These are phyloP conservation scores for Stylosanthes scabra DNA, from an alignment of 331 rosid species.

Conservation along the genomic window DNA sequence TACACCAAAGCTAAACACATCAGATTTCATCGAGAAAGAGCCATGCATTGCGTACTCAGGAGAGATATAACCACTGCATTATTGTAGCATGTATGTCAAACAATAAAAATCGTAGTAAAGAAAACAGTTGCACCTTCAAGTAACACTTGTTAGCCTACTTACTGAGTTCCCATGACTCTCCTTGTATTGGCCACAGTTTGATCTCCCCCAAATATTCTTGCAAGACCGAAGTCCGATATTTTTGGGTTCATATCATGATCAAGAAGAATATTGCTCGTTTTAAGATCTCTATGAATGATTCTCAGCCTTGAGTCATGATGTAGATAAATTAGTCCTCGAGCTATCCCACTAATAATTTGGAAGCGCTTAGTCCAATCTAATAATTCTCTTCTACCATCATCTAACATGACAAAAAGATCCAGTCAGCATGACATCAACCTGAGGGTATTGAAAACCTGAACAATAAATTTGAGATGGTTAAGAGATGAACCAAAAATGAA, in stretches of 20 bases:
- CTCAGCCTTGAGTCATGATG: constrained; percentile 43
- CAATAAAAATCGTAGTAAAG: neutral
- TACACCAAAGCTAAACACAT: constrained; percentile 42
- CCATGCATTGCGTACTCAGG: constrained; percentile 40
- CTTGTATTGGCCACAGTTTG: constrained; percentile 43
- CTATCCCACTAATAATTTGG: constrained; percentile 28
- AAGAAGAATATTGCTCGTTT: constrained; percentile 41
- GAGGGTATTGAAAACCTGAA: no score
- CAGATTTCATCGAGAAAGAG: constrained; percentile 33
- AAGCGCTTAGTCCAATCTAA: constrained; percentile 31
- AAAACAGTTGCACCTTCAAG: neutral
- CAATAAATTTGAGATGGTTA: no score
- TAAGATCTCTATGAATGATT: constrained; percentile 27
- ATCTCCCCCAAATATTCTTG: constrained; percentile 36
- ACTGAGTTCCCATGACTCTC: constrained; percentile 52
- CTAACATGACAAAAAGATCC: neutral
- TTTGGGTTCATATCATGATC: constrained; percentile 45
- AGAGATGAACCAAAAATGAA: constrained; percentile 18
- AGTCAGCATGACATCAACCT: constrained; percentile 25
- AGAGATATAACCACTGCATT: constrained; percentile 40
- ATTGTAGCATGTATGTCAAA: neutral
- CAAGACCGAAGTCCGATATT: constrained; percentile 50
- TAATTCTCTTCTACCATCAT: neutral
- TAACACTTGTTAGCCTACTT: neutral
- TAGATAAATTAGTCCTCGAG: constrained; percentile 37